Evolutionary conservation across 2,329 filamentous ascomycete genomes (phyloP).

Genomic region (Claviceps cyperi): DNA sequence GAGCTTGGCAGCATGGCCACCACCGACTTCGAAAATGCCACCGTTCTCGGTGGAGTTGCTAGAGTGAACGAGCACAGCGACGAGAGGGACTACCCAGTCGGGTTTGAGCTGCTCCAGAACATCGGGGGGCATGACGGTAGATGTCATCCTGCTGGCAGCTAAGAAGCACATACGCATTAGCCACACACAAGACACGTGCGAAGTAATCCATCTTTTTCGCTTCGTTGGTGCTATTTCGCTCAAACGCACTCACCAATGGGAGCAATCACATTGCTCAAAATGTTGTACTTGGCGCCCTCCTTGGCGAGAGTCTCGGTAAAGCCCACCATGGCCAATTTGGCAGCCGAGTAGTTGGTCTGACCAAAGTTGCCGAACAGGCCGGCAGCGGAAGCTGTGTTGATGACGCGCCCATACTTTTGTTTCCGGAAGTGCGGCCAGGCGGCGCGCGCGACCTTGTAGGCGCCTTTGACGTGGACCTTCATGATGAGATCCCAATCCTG

Average conservation of each 20-base stretch:
- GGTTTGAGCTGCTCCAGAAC: conserved; percentile 74
- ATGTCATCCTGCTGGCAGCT: conserved; percentile 90
- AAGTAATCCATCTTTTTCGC: no score
- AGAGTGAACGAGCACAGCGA: conserved; percentile 76
- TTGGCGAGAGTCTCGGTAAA: conserved; percentile 97
- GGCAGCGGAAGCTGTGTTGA: conserved; percentile 93
- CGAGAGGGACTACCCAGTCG: conserved; percentile 88
- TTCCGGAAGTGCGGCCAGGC: conserved; percentile 97
- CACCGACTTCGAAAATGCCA: conserved; percentile 84
- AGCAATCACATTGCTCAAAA: conserved; percentile 85
- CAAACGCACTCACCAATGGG: conserved; percentile 46
- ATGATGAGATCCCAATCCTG: conserved; percentile 93
- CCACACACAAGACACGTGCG: not conserved
- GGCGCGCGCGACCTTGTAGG: conserved; percentile 88
- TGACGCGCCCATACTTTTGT: conserved; percentile 93
- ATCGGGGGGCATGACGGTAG: conserved; percentile 91
- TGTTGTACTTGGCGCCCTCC: conserved; percentile 97
- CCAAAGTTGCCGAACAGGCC: conserved; percentile 93
- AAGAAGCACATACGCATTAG: not conserved
- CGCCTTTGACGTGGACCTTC: conserved; percentile 80
- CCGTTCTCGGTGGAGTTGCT: conserved; percentile 73
- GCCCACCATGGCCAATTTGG: conserved; percentile 87
- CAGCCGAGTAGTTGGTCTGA: conserved; percentile 92
- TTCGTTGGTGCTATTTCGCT: no score
- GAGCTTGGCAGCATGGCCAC: conserved; percentile 81